Evolutionary conservation across 83 land plant genomes (phyloP).

Genomic region (Picea engelmannii): DNA sequence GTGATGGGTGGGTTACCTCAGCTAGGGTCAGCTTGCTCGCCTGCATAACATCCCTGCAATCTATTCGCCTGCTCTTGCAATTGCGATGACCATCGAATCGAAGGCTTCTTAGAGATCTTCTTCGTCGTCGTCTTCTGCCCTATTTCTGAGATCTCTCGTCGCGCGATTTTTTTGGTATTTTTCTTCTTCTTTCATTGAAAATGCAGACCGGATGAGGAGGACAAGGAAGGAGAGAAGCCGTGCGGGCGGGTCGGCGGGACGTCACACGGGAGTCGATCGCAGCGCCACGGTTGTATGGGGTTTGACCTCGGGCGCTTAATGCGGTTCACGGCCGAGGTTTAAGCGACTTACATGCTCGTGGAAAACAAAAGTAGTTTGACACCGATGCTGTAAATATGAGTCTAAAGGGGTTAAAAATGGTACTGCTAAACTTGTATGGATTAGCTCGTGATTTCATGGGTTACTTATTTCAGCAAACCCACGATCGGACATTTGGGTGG

Average conservation of each 20-base stretch:
- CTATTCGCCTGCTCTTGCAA: neutral
- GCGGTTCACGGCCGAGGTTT: too few species aligned
- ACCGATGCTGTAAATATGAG: too few species aligned
- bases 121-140: too few species aligned
- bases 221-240: neutral
- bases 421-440: too few species aligned
- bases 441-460: too few species aligned
- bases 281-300: neutral
- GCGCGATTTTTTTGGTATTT: neutral
- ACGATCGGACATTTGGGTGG: too few species aligned
- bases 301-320: neutral
- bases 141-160: neutral
- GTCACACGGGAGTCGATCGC: neutral
- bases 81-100: neutral
- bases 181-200: neutral
- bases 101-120: neutral
- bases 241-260: neutral
- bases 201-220: neutral
- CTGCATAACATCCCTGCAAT: slow-evolving; percentile 23
- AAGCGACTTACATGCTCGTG: too few species aligned
- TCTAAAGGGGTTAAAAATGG: too few species aligned
- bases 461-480: too few species aligned
- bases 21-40: slow-evolving; percentile 19
- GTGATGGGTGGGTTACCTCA: slow-evolving; percentile 1
- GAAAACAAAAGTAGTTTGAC: too few species aligned